Percentiles rank a stretch among this genome's conserved stretches.
Conservation (phyloP, 805 yeast genomes). For the Yarrowia divulgata region DNA sequence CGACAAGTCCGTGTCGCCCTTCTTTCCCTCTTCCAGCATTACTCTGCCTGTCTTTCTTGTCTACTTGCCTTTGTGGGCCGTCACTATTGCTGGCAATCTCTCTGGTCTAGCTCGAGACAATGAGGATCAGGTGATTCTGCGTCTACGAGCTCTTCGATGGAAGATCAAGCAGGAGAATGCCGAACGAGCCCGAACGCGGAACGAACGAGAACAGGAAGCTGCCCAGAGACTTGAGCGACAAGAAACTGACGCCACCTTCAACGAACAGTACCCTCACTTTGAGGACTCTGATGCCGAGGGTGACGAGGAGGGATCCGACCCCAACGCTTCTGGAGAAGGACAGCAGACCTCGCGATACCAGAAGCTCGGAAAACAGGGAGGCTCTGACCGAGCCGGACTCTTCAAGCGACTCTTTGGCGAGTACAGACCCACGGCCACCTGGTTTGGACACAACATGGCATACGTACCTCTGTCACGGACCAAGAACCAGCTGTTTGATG, state of each 20-base stretch:
- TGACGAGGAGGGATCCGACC: slow-evolving; percentile 4
- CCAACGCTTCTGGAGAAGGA: slow-evolving; percentile 8
- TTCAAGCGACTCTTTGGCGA: slow-evolving; percentile 34
- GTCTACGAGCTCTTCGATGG: slow-evolving; percentile 40
- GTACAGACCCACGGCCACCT: slow-evolving; percentile 19
- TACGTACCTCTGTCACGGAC: slow-evolving; percentile 24
- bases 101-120: slow-evolving; percentile 44
- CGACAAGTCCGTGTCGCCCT: slow-evolving; percentile 43
- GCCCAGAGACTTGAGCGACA: slow-evolving; percentile 15
- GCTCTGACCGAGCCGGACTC: slow-evolving; percentile 1
- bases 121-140: slow-evolving; percentile 45
- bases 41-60: slow-evolving; percentile 45
- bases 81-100: slow-evolving; percentile 44
- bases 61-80: slow-evolving; percentile 45
- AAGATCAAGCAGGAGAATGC: slow-evolving; percentile 35
- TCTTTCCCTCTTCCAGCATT: slow-evolving; percentile 43
- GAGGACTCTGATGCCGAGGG: slow-evolving; percentile 21
- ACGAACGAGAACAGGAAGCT: slow-evolving; percentile 21
- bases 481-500: slow-evolving; percentile 26
- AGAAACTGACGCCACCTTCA: slow-evolving; percentile 25
- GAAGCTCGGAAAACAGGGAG: background rate
- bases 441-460: slow-evolving; percentile 33
- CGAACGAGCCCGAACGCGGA: slow-evolving; percentile 21
- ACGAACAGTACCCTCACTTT: slow-evolving; percentile 28
- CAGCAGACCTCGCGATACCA: slow-evolving; percentile 15